A percentile compares a stretch with the other conserved stretches of the same genome.
Conservation (phyloP, 805 yeast species). For the Kluyveromyces wickerhamii region DNA sequence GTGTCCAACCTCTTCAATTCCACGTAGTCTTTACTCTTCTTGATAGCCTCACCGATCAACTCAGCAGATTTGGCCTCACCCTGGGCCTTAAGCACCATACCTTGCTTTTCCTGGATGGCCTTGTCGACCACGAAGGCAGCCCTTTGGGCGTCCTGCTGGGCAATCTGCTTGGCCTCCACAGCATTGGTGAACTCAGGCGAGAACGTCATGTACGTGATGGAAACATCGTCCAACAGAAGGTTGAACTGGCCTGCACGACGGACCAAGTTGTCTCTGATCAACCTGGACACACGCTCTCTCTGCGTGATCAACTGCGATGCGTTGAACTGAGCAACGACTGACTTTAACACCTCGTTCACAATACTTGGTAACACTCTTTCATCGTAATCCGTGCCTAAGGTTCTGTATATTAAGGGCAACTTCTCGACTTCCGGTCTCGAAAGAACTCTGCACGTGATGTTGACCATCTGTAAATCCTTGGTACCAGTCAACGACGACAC, state of each 20-base stretch:
- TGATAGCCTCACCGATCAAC: conserved; percentile 97
- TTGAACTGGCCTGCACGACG: conserved; percentile 90
- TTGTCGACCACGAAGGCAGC: conserved; percentile 96
- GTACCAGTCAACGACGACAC: conserved; percentile 96
- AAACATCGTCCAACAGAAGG: conserved; percentile 86
- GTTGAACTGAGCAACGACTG: conserved; percentile 97
- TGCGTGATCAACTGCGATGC: conserved; percentile 98
- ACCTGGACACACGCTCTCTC: conserved; percentile 88
- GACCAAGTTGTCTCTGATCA: conserved; percentile 83
- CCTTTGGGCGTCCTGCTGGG: conserved; percentile 98
- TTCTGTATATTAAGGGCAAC: conserved; percentile 80
- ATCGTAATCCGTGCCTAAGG: conserved; percentile 90
- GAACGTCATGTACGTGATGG: conserved; percentile 93
- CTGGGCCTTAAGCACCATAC: conserved; percentile 90
- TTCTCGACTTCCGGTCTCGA: conserved; percentile 77
- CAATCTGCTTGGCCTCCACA: conserved; percentile 97
- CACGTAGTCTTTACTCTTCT: conserved; percentile 90
- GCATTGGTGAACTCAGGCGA: conserved; percentile 97
- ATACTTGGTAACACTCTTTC: conserved; percentile 97
- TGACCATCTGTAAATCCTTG: conserved; percentile 97
- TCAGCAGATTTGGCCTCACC: conserved; percentile 99
- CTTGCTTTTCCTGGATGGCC: conserved; percentile 96
- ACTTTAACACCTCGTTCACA: conserved; percentile 92
- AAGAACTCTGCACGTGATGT: conserved; percentile 95
- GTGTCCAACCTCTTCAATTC: conserved; percentile 96